phyloP scores from a whole-genome alignment of 2,329 filamentous ascomycete species.

The Lecanoromycetidae sp. region DNA sequence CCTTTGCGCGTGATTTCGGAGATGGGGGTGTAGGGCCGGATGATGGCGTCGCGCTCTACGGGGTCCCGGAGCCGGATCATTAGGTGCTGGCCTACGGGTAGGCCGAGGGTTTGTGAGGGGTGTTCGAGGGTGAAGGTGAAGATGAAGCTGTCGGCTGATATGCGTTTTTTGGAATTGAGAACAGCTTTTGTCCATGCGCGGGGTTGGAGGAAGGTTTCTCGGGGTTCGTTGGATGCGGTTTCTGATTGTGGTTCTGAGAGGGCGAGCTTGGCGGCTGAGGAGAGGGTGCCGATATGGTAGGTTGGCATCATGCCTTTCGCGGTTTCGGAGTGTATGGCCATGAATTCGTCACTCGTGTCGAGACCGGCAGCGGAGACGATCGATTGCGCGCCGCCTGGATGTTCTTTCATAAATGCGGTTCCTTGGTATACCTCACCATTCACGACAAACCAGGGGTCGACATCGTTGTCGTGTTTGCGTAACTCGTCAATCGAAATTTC shows the following conservation, averaged over 20 bases:
- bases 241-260: constrained; percentile 37
- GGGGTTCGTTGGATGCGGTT: constrained; percentile 32
- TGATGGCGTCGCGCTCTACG: constrained; percentile 56
- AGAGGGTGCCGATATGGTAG: constrained; percentile 73
- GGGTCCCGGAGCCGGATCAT: constrained; percentile 71
- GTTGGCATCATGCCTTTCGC: constrained; percentile 79
- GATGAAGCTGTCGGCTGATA: constrained; percentile 68
- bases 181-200: constrained; percentile 62
- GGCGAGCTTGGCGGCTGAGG: constrained; percentile 43
- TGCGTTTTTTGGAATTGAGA: constrained; percentile 52
- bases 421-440: constrained; percentile 84
- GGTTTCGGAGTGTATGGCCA: constrained; percentile 84
- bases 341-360: constrained; percentile 77
- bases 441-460: constrained; percentile 74
- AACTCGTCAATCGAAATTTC: constrained; percentile 61
- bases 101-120: constrained; percentile 54
- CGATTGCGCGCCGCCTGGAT: constrained; percentile 76
- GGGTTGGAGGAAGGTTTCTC: constrained; percentile 56
- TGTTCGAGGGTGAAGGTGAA: constrained; percentile 73
- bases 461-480: constrained; percentile 50
- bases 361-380: constrained; percentile 72
- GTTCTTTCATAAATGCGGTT: constrained; percentile 63
- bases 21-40: constrained; percentile 77
- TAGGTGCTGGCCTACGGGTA: constrained; percentile 76
- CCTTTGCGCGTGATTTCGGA: constrained; percentile 52